Base-by-base conservation (phyloP, 116 monocot species). In the Papilionanthe hybrid region DNA sequence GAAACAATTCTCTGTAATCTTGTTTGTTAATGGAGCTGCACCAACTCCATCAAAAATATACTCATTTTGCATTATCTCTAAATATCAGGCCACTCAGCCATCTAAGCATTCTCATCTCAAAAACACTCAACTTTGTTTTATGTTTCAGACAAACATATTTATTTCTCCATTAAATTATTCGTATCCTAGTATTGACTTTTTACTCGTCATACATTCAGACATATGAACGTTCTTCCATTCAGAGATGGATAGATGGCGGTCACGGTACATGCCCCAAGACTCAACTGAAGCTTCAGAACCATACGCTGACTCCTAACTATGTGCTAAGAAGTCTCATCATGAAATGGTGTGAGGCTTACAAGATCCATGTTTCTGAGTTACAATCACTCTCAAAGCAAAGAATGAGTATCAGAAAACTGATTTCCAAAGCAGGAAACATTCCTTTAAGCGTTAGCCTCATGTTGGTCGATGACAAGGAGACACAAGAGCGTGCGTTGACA, bases 141-240 rank as follows among this genome's bases (percentile, higher is more conserved):
- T n/a, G n/a, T n/a, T n/a, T n/a, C n/a, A n/a, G n/a, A n/a, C n/a
- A n/a, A n/a, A n/a, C n/a, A n/a, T n/a, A n/a, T n/a, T n/a, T n/a
- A n/a, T n/a, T n/a, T n/a, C 77, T 89, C 41, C 79, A 49, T 49
- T 11, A 5, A 49, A 49, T 6, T 18, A 15, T 60, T 60, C 5
- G 5, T 18, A n/a, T 5, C 13, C 20, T 19, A 13, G 20, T 18
- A 19, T 20, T 60, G 60, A 60, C 20, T 12, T 20, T 60, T 5
- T 20, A 1, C 5, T 20, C n/a, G 19, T 20, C 20, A 20, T 18
- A 19, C 13, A 43, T 83, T 75, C 87, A 96, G 95, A 96, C 93
- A 37, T 96, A 96, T 73, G 93, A 96, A 75, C 84, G 95, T n/a
- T 69, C 86, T n/a, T n/a, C n/a, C n/a, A n/a, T n/a, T n/a, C n/a